These are phyloP conservation scores for Erythrophleum ivorense DNA, from an alignment of 331 rosid genomes.

Conservation along the genomic window DNA sequence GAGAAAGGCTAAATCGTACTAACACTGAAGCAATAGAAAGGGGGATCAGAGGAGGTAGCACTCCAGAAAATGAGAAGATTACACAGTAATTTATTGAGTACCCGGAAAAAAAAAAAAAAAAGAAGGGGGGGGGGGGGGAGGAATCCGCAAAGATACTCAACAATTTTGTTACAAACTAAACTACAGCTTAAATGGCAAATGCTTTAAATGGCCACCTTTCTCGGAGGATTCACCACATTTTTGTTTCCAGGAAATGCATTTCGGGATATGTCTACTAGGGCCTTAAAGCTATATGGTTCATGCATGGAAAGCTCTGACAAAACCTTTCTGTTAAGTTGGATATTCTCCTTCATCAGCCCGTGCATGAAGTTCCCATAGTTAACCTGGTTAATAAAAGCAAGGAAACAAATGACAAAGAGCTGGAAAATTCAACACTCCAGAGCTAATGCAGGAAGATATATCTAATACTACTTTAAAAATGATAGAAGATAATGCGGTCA, in stretches of 20 bases:
- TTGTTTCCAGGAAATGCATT: constrained; percentile 76
- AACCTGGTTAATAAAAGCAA: constrained; percentile 44
- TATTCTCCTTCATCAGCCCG: constrained; percentile 73
- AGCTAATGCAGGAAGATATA: constrained; percentile 21
- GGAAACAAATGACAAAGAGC: not conserved
- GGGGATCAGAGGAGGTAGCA: no score
- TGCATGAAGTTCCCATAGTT: constrained; percentile 77
- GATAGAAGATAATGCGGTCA: not conserved
- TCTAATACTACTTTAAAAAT: not conserved
- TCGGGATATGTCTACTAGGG: constrained; percentile 64
- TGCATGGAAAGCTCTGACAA: constrained; percentile 49
- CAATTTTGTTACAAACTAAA: not conserved
- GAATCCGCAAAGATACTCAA: not conserved
- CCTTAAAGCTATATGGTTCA: constrained; percentile 66
- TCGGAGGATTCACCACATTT: constrained; percentile 51
- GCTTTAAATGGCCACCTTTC: constrained; percentile 37
- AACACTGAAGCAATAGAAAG: no score
- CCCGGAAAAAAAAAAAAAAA: not conserved
- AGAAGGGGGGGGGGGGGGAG: no score
- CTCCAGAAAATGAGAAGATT: no score
- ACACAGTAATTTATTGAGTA: not conserved
- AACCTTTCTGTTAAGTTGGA: constrained; percentile 46
- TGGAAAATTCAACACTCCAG: not conserved
- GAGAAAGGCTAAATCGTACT: no score
- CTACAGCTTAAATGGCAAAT: not conserved